Conservation (phyloP, 2,329 filamentous ascomycete genomes). For the Xylariaceae sp. region DNA sequence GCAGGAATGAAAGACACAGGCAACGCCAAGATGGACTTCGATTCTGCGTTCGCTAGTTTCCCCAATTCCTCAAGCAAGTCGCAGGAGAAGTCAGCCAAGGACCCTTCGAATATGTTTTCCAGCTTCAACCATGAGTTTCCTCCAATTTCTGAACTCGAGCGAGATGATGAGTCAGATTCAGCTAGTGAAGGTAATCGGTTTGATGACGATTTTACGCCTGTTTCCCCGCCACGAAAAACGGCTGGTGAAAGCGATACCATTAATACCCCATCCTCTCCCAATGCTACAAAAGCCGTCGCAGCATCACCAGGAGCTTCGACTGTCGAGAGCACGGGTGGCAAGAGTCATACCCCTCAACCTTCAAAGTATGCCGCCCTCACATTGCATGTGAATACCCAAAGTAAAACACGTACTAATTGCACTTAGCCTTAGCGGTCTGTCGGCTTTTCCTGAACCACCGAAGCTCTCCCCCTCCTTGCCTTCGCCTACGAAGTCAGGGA, state of each 20-base stretch:
- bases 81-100: slow-evolving; percentile 51
- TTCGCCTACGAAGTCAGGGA: slow-evolving; percentile 40
- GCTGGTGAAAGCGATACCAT: slow-evolving; percentile 37
- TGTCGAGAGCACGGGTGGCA: slow-evolving; percentile 31
- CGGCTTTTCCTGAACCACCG: slow-evolving; percentile 42
- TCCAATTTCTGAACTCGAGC: slow-evolving; percentile 85
- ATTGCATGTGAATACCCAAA: slow-evolving; percentile 2
- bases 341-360: slow-evolving; percentile 35
- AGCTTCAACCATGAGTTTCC: slow-evolving; percentile 83
- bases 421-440: slow-evolving; percentile 37
- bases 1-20: slow-evolving; percentile 56
- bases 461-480: slow-evolving; percentile 47
- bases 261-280: slow-evolving; percentile 38
- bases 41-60: slow-evolving; percentile 83
- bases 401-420: slow-evolving; percentile 33
- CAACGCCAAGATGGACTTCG: slow-evolving; percentile 81
- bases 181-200: slow-evolving; percentile 83
- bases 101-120: slow-evolving; percentile 53
- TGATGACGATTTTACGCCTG: slow-evolving; percentile 87
- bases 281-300: slow-evolving; percentile 40
- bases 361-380: slow-evolving; percentile 40
- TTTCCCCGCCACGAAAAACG: slow-evolving; percentile 54
- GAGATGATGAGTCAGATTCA: slow-evolving; percentile 84
- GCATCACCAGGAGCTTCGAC: slow-evolving; percentile 38
- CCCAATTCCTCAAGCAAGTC: slow-evolving; percentile 57